These are phyloP conservation scores for Trichomonas vaginalis DNA, from an alignment of 208 protist genomes.

Conservation along the genomic window DNA sequence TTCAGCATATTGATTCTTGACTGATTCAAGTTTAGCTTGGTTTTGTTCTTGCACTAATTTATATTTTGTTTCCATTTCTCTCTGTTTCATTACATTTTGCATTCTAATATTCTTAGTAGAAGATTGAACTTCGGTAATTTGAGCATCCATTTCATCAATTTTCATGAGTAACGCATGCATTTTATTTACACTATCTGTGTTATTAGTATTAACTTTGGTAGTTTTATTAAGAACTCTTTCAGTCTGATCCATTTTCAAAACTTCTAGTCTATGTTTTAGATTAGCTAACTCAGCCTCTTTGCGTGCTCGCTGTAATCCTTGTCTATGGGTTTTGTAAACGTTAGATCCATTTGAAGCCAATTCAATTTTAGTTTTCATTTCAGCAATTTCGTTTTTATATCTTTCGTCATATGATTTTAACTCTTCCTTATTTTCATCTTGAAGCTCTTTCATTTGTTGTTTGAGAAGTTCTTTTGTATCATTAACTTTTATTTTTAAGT, in stretches of 20 bases:
- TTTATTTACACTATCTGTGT: not conserved
- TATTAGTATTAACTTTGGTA: not conserved
- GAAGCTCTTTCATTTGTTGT: not conserved
- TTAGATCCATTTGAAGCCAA: not conserved
- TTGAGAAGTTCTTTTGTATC: not conserved
- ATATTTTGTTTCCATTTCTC: not conserved
- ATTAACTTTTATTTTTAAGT: not conserved
- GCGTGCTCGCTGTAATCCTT: not conserved
- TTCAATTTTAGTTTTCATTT: not conserved
- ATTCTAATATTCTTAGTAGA: not conserved
- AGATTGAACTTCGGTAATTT: not conserved
- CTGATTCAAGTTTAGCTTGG: not conserved
- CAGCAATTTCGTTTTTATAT: not conserved
- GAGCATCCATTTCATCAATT: not conserved
- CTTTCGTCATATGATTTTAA: not conserved
- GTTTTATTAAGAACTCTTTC: not conserved
- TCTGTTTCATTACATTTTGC: not conserved
- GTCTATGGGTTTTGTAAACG: not conserved
- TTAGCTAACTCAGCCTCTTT: not conserved
- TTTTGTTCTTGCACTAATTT: not conserved
- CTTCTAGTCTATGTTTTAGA: not conserved
- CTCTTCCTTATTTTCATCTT: not conserved
- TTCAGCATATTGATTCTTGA: not conserved
- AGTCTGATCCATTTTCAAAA: not conserved
- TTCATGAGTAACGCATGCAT: not conserved